Base-by-base conservation (phyloP, 2,329 filamentous ascomycete genomes). In the Curvularia verruculosa region DNA sequence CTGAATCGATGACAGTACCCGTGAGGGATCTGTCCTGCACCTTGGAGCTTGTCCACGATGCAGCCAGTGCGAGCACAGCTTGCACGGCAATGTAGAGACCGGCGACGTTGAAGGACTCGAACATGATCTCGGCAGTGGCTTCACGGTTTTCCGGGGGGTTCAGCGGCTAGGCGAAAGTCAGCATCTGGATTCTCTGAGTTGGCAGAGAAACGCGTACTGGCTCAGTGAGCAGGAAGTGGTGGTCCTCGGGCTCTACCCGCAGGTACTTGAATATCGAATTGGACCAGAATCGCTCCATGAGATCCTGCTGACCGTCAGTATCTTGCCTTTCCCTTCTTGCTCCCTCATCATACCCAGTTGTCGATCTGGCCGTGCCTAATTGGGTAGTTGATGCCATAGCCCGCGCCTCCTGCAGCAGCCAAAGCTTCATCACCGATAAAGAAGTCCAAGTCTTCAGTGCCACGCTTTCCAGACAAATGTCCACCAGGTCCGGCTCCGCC, bases 211-310 rank as follows among this genome's bases (percentile, higher is more conserved):
- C 34, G 67, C 88, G 76, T 85, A 96, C 93, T 58, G 95, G 95
- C 77, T 99, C 95, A 60, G 95, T 99, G 58, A 99, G 87, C 61
- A 99, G 87, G 79, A 99, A 99, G 82, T 96, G 93, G 79, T 99
- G 95, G 76, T 99, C 95, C 81, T 99, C 95, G 28, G 95, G 95
- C 80, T 99, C 95, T 67, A 99, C 95, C 70, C 95, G 88, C 51
- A 99, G 85, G 75, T 99, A 99, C 79, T 99, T 99, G 87, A 99
- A 99, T 81, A 99, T 99, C 63, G 95, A 99, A 82, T 98, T 98
- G 67, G 96, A 98, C 95, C 95, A 99, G 82, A 98, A 99, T 63
- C 95, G 89, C 79, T 99, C 95, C 95, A 99, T 99, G 73, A 97
- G 91, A 80, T 99, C 95, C 91, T 95, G 52, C 60, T 29, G 44